Evolutionary conservation across 768 basidiomycete species (phyloP).

Genomic region (Russula vinacea): DNA sequence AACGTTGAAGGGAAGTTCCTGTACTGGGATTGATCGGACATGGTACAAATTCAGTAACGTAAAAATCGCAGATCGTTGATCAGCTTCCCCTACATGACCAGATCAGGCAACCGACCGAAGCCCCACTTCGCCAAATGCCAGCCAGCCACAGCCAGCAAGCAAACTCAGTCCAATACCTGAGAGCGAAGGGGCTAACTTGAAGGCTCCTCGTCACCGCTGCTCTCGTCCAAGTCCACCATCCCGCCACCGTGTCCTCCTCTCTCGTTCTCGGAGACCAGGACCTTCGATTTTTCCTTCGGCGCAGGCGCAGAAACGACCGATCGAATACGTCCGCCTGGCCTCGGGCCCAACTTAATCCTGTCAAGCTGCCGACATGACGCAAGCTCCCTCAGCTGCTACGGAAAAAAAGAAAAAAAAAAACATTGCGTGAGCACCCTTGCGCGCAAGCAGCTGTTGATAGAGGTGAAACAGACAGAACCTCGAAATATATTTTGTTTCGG

Average conservation of each 20-base stretch:
- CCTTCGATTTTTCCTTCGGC: neutral
- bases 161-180: neutral
- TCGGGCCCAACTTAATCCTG: constrained; percentile 56
- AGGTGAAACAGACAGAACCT: constrained; percentile 44
- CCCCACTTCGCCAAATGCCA: no score
- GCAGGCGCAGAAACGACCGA: constrained; percentile 51
- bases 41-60: neutral
- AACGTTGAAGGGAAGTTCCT: neutral
- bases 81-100: neutral
- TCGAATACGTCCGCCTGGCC: constrained; percentile 61
- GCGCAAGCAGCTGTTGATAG: neutral
- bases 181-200: neutral
- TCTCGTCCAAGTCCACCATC: constrained; percentile 35
- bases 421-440: neutral
- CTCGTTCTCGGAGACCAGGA: neutral
- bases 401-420: neutral
- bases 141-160: neutral
- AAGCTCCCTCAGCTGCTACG: constrained; percentile 51
- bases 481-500: constrained; percentile 46
- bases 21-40: neutral
- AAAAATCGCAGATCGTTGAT: neutral
- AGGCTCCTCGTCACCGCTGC: constrained; percentile 20
- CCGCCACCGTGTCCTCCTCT: neutral
- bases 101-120: neutral
- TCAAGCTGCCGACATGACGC: constrained; percentile 51